These are phyloP conservation scores for Pseudocercospora vitis DNA, from an alignment of 2,329 filamentous ascomycete species.

Conservation along the genomic window DNA sequence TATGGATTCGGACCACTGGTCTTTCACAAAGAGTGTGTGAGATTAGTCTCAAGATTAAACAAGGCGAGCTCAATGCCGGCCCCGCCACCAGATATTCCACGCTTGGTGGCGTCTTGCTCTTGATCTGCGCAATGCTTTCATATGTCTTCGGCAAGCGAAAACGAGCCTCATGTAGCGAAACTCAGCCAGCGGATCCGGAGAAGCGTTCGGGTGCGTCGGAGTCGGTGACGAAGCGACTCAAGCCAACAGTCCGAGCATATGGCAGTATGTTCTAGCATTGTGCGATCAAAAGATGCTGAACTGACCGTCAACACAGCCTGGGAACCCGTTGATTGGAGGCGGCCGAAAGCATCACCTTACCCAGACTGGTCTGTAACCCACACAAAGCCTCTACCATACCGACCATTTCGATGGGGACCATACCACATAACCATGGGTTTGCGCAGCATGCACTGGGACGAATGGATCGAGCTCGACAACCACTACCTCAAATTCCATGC, in stretches of 20 bases:
- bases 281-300: neutral
- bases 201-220: conserved; percentile 39
- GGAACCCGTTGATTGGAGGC: conserved; percentile 58
- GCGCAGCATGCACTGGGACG: conserved; percentile 65
- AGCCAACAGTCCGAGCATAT: conserved; percentile 42
- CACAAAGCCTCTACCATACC: conserved; percentile 74
- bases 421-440: conserved; percentile 78
- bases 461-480: conserved; percentile 86
- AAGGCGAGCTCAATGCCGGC: neutral
- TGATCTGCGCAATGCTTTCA: neutral
- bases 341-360: conserved; percentile 62
- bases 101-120: neutral
- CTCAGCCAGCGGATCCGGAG: conserved; percentile 47
- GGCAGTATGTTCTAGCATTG: conserved; percentile 45
- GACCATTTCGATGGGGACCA: conserved; percentile 74
- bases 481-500: conserved; percentile 71
- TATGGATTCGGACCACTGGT: neutral
- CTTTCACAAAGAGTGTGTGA: neutral
- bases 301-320: conserved; percentile 49
- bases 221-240: conserved; percentile 31
- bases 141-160: neutral
- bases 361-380: conserved; percentile 65
- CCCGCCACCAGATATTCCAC: conserved; percentile 2
- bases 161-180: conserved; percentile 14
- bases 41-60: neutral